These are phyloP conservation scores for Corrigiola litoralis DNA, from an alignment of 179 eudicot species.

Conservation along the genomic window DNA sequence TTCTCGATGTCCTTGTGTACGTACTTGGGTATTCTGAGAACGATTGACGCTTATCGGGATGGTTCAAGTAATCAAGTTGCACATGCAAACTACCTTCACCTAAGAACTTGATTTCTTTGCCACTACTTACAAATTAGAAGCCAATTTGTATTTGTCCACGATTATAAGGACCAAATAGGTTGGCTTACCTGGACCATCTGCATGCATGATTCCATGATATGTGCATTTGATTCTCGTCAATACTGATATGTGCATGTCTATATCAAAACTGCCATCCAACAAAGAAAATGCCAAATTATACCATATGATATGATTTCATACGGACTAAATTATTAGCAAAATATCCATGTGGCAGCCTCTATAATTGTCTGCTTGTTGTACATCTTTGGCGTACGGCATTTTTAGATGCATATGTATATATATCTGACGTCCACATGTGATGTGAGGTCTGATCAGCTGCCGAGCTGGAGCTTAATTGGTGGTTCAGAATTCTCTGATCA, in stretches of 20 bases:
- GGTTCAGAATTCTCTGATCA: too few species aligned
- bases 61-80: neutral
- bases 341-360: constrained; percentile 4
- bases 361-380: neutral
- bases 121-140: neutral
- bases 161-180: neutral
- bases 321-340: neutral
- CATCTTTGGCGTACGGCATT: constrained; percentile 10
- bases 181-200: neutral
- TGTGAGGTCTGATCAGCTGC: too few species aligned
- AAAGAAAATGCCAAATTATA: neutral
- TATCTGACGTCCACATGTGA: neutral
- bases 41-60: neutral
- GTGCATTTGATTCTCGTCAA: neutral
- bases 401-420: neutral
- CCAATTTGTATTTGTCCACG: constrained; percentile 1
- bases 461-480: too few species aligned
- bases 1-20: neutral
- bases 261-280: constrained; percentile 16
- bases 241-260: constrained; percentile 17
- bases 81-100: neutral
- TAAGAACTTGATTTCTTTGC: neutral
- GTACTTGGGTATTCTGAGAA: neutral
- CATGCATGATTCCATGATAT: constrained; percentile 8
- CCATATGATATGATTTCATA: neutral